Conservation (phyloP, 2,329 filamentous ascomycete genomes). For the Furcasterigmium sp. region DNA sequence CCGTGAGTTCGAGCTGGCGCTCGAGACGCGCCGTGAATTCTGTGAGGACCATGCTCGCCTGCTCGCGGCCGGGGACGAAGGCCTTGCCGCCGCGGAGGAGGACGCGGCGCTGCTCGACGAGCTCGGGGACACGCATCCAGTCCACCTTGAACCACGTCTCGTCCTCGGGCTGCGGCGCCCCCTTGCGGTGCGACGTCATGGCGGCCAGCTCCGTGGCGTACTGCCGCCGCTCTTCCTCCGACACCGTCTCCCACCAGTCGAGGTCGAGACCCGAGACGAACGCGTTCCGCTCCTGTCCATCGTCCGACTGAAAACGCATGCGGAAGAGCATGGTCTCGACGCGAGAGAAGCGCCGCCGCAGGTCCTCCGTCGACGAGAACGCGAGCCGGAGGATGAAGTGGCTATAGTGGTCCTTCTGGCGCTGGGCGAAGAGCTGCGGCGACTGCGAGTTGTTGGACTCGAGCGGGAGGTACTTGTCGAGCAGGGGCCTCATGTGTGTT, state of each 20-base stretch:
- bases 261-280: conserved; percentile 77
- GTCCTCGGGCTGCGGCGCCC: conserved; percentile 53
- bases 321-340: conserved; percentile 88
- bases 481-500: conserved; percentile 75
- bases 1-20: conserved; percentile 80
- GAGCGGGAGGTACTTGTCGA: conserved; percentile 83
- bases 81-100: conserved; percentile 78
- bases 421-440: conserved; percentile 60
- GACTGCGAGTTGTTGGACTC: conserved; percentile 65
- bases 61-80: conserved; percentile 83
- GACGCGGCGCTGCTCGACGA: conserved; percentile 75
- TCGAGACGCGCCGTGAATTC: conserved; percentile 81
- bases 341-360: conserved; percentile 78
- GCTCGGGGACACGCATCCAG: conserved; percentile 86
- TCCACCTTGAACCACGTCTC: conserved; percentile 95
- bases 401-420: conserved; percentile 94
- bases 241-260: conserved; percentile 85
- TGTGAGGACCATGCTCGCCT: conserved; percentile 81
- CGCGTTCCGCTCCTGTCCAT: conserved; percentile 61
- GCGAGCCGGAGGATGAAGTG: conserved; percentile 95
- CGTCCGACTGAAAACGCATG: conserved; percentile 73
- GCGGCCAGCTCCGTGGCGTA: conserved; percentile 58
- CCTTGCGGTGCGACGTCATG: conserved; percentile 31
- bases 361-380: conserved; percentile 85
- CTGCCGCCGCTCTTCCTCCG: conserved; percentile 69